These are phyloP conservation scores for Aureobasidium mangrovei DNA, from an alignment of 2,329 filamentous ascomycete genomes.

Conservation along the genomic window DNA sequence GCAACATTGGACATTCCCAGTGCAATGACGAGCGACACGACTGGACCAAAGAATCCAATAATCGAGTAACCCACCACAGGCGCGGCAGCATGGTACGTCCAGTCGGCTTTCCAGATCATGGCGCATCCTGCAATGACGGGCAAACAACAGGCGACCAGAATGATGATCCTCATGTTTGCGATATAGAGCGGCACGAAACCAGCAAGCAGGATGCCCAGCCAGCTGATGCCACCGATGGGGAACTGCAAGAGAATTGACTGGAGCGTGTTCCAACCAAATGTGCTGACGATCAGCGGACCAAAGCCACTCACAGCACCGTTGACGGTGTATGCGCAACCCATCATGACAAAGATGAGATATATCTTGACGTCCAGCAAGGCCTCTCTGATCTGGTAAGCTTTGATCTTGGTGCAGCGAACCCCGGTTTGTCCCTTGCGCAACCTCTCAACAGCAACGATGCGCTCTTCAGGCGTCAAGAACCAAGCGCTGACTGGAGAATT, in stretches of 20 bases:
- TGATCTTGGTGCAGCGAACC: slow-evolving; percentile 26
- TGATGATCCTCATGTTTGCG: slow-evolving; percentile 54
- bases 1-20: slow-evolving; percentile 61
- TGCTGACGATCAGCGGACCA: slow-evolving; percentile 62
- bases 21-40: slow-evolving; percentile 54
- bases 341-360: slow-evolving; percentile 22
- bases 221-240: slow-evolving; percentile 60
- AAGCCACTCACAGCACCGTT: slow-evolving; percentile 65
- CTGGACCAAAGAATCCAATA: slow-evolving; percentile 63
- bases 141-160: slow-evolving; percentile 58
- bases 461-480: slow-evolving; percentile 29
- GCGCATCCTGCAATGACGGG: slow-evolving; percentile 66
- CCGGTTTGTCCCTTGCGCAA: slow-evolving; percentile 30
- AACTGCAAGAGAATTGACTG: slow-evolving; percentile 66
- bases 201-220: slow-evolving; percentile 56
- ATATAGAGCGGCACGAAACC: slow-evolving; percentile 55
- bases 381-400: slow-evolving; percentile 21
- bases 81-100: slow-evolving; percentile 55
- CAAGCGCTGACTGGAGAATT: slow-evolving; percentile 29
- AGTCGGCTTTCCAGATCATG: slow-evolving; percentile 61
- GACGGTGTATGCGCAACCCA: slow-evolving; percentile 59
- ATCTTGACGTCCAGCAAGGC: slow-evolving; percentile 21
- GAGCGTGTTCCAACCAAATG: slow-evolving; percentile 57
- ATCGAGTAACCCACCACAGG: slow-evolving; percentile 65
- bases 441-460: slow-evolving; percentile 28